Base-by-base conservation (phyloP, 441 rosid species). In the Erysimum pusillum region DNA sequence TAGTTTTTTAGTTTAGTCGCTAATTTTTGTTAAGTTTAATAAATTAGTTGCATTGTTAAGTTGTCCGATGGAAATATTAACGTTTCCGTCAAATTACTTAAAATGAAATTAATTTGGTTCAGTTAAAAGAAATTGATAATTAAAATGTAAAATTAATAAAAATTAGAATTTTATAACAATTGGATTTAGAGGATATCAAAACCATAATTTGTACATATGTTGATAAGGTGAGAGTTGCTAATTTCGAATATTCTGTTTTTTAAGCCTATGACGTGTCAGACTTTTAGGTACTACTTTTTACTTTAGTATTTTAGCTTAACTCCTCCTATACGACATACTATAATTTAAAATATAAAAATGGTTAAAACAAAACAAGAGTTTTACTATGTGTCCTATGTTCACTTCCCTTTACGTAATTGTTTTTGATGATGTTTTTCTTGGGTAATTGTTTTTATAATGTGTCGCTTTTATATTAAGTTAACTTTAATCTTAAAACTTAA, bases 131-230 rank as follows among this genome's bases (percentile, higher is more conserved):
- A 28, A 28, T 28, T 28, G 31, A 28, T 28, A 28, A 28, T 28
- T 3, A 28, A 28, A 28, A 28, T 28, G 31, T 28, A 28, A 28
- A 28, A 28, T 28, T 28, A 28, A 28, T 3, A 28, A 28, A 28
- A 28, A 28, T 0, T 28, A 28, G 31, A 28, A 28, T 28, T 28
- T 28, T 28, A 3, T 28, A 28, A 28, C 31, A 28, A 28, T 28
- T 28, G 4, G 31, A 28, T 3, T 28, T 28, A 28, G 83, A 84
- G 69, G 96, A 91, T 71, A 92, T 91, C 15, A 93, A 92, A 66
- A 66, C 52, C 69, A 92, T 92, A 94, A 94, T 92, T 77, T 90
- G 81, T 63, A 86, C 93, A 36, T 92, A 91, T 48, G 87, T 92
- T 78, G 92, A 86, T 70, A 89, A 89, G 98, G 98, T 91, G 86